Base-by-base conservation (phyloP, 306 rosid genomes). In the Amphicarpaea edgeworthii region DNA sequence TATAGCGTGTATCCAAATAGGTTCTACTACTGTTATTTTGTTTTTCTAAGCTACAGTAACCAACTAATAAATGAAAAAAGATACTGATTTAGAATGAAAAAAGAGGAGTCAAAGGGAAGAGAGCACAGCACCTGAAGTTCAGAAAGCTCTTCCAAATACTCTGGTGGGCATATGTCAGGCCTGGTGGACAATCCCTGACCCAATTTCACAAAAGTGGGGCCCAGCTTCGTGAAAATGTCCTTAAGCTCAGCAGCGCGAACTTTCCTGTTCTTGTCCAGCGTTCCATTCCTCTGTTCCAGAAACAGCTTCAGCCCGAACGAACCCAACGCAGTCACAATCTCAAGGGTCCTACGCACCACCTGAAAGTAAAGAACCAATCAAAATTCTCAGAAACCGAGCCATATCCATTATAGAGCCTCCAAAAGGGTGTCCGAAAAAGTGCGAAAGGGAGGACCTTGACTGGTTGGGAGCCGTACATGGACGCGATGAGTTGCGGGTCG, bases 131-230 rank as follows among this genome's bases (percentile, higher is more conserved):
- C 97, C 62, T 93, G 98, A 81, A 93, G 98, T 81, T 90, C 85
- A 71, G 98, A 69, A 79, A 93, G 98, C 86, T 93, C 95, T 72
- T 93, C 98, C 21, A 93, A 86, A 82, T 89, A 93, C 86, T 90
- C 98, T 0, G 96, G 80, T 1, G 98, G 96, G 55, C 98, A 93
- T 71, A 93, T 67, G 77, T 93, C 96, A n/a, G 96, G 96, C 46
- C 96, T 87, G 45, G 98, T 93, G 42, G 98, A 93, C 83, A 93
- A 79, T 49, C 93, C 96, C 87, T 90, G 98, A 15, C 98, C 98
- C 57, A 93, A 47, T 87, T 93, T 93, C 50, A 93, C 96, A 73
- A 93, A 93, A 16, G 96, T 93, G 16, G 98, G 98, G 14, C 98
- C 98, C 58, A 93, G 72, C 20, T 81, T 81, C 10, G 96, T 93